These are phyloP conservation scores for Kluyveromyces nonfermentans DNA, from an alignment of 805 yeast species.

Conservation along the genomic window DNA sequence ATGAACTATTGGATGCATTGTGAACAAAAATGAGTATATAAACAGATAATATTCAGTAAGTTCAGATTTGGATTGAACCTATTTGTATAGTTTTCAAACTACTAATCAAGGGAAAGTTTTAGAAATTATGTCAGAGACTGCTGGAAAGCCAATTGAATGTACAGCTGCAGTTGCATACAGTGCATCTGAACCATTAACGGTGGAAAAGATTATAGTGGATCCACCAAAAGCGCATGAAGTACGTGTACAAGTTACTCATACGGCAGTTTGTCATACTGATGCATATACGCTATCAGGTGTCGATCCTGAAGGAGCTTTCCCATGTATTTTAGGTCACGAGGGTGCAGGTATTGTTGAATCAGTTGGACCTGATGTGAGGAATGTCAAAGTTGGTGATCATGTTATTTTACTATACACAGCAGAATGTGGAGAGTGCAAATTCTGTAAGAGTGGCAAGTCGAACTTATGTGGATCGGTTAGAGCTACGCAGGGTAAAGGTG, in stretches of 20 bases:
- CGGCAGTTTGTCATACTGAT: slow-evolving; percentile 98
- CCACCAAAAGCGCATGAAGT: slow-evolving; percentile 98
- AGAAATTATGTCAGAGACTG: slow-evolving; percentile 16
- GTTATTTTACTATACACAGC: slow-evolving; percentile 95
- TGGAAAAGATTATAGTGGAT: slow-evolving; percentile 82
- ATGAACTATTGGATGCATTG: too few relatives aligned
- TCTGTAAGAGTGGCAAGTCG: slow-evolving; percentile 92
- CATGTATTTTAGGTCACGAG: slow-evolving; percentile 91
- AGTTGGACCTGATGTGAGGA: slow-evolving; percentile 88
- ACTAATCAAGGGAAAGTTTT: not conserved
- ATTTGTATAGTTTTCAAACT: too few relatives aligned
- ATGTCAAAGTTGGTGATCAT: slow-evolving; percentile 85
- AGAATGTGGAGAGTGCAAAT: slow-evolving; percentile 91
- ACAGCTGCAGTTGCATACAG: slow-evolving; percentile 98
- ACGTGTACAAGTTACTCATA: slow-evolving; percentile 73
- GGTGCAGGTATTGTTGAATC: slow-evolving; percentile 97
- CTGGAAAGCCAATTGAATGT: slow-evolving; percentile 57
- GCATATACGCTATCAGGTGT: slow-evolving; percentile 91
- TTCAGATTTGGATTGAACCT: too few relatives aligned
- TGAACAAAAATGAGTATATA: too few relatives aligned
- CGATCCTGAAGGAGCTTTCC: slow-evolving; percentile 96
- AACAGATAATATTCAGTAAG: too few relatives aligned
- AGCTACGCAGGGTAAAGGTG: slow-evolving; percentile 96
- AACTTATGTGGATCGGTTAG: slow-evolving; percentile 93
- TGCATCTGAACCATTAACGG: slow-evolving; percentile 70